A percentile compares a stretch with the other conserved stretches of the same genome.
phyloP scores from a whole-genome alignment of 108 stramenopile species.

The Heterococcus sp. region DNA sequence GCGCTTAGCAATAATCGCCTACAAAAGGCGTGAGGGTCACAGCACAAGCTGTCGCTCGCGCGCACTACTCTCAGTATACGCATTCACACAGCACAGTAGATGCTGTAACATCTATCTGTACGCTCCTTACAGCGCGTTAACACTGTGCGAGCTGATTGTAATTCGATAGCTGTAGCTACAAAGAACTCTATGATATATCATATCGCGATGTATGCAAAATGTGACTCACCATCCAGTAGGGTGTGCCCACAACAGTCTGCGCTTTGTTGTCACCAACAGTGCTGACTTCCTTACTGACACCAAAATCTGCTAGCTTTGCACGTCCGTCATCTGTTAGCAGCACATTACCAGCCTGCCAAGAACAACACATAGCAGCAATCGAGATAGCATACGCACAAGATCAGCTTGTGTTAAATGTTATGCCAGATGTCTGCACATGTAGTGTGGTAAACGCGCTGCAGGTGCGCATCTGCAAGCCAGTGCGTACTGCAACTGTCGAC shows the following conservation, averaged over 20 bases:
- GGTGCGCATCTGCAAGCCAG: not conserved
- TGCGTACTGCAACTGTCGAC: not conserved
- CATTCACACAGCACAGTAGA: too few relatives aligned
- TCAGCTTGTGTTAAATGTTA: not conserved
- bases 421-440: not conserved
- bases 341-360: conserved; percentile 62
- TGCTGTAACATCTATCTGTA: too few relatives aligned
- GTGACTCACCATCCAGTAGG: conserved; percentile 98
- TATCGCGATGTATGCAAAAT: too few relatives aligned
- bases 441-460: not conserved
- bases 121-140: too few relatives aligned
- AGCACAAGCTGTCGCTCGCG: too few relatives aligned
- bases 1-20: too few relatives aligned
- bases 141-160: too few relatives aligned
- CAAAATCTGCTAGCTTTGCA: conserved; percentile 64
- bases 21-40: too few relatives aligned
- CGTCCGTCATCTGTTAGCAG: conserved; percentile 55
- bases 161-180: too few relatives aligned
- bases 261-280: conserved; percentile 91
- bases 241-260: conserved; percentile 92
- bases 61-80: too few relatives aligned
- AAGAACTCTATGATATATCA: too few relatives aligned
- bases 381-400: not conserved
- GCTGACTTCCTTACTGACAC: conserved; percentile 57
- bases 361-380: not conserved